Base-by-base conservation (phyloP, 345 rosid species). In the Kandelia obovata region DNA sequence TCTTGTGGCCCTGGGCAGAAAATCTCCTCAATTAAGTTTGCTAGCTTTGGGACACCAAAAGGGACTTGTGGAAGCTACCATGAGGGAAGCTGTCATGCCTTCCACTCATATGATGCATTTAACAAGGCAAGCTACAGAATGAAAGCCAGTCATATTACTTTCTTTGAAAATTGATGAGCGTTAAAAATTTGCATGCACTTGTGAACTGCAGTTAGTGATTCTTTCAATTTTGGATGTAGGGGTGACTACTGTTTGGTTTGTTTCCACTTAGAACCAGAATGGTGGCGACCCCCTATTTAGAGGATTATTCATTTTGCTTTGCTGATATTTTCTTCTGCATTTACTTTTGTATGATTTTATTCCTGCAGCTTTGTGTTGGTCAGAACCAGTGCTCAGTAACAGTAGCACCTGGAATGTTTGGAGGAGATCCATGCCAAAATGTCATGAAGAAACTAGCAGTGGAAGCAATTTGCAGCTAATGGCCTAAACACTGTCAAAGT, bases 361-460 rank as follows among this genome's bases (percentile, higher is more conserved):
- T 66, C 13, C 70, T 81, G 86, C 87, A 96, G 99, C 89, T 87
- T 27, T 96, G 99, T 59, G 85, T 95, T 34, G 98, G 99, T 55
- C 94, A 87, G 82, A 90, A 87, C 67, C 82, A 84, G 75, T 95
- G 98, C 84, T 82, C 98, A 0, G 94, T 95, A 53, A 91, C 98
- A 0, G 98, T 95, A 30, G 96, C 99, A 56, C 99, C 98, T 0
- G 96, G 71, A 63, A 92, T 95, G 85, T 95, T 95, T 37, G 98
- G 98, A 8, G 99, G 98, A 66, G 99, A 95, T 75, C 99, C 99
- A 0, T 95, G 99, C 73, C 96, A 91, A 0, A 81, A 59, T 34
- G 82, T 92, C 72, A 92, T 88, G 99, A 96, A 96, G 86, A 91
- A 92, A 62, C 92, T 96, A 16, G 88, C 96, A 0, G 98, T 90